Conservation (phyloP, 192 early-diverging fungal genomes). For the Coemansia sp. region DNA sequence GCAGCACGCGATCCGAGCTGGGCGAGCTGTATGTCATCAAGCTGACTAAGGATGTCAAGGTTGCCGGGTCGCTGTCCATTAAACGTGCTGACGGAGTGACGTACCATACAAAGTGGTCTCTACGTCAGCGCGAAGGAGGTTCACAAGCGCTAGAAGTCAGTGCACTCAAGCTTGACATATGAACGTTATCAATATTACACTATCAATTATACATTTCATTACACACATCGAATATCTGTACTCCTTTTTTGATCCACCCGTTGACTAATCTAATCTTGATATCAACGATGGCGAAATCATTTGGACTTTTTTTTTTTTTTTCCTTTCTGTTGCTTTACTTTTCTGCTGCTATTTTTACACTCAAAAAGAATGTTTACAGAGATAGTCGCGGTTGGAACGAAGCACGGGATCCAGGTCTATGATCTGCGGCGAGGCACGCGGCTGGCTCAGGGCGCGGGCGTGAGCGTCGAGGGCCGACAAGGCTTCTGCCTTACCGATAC, state of each 20-base stretch:
- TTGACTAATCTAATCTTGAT: background rate
- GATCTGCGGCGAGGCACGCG: conserved; percentile 54
- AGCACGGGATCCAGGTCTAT: conserved; percentile 44
- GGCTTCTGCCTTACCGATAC: conserved; percentile 34
- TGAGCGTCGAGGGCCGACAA: conserved; percentile 31
- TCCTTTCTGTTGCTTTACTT: background rate
- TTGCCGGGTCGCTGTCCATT: conserved; percentile 25
- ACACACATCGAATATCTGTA: background rate
- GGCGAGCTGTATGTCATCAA: conserved; percentile 5
- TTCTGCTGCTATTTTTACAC: background rate
- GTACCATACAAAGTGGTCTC: conserved; percentile 45
- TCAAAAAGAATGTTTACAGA: conserved; percentile 42
- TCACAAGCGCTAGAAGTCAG: conserved; percentile 21
- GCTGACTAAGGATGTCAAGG: conserved; percentile 17
- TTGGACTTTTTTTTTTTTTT: background rate
- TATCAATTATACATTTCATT: background rate
- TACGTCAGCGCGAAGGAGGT: conserved; percentile 12
- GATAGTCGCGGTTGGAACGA: conserved; percentile 36
- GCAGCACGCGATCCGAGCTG: background rate
- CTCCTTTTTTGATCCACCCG: no score
- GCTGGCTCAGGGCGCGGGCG: conserved; percentile 38
- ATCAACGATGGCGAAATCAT: background rate
- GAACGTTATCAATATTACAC: background rate
- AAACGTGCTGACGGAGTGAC: conserved; percentile 38
- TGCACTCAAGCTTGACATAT: conserved; percentile 41